Base-by-base conservation (phyloP, 345 rosid genomes). In the Eucalyptus grandis region DNA sequence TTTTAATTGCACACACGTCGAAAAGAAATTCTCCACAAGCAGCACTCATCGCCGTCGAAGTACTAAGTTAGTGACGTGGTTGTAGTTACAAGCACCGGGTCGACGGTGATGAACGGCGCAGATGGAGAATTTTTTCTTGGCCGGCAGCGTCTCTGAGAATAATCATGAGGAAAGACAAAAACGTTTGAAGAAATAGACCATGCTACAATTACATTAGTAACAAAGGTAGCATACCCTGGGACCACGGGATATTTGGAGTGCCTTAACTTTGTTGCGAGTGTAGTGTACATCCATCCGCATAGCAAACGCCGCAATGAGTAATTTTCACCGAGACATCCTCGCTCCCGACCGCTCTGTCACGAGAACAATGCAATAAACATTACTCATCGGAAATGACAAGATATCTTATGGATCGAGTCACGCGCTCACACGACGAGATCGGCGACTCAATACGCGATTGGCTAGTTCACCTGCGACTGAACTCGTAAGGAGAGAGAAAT, bases 251-350 rank as follows among this genome's bases (percentile, higher is more conserved):
- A 89, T 6, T 11, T 14, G 8, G n/a, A 14, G 26, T 43, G 24
- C 13, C 43, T 69, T 19, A 49, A 53, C 43, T 49, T 49, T 53
- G 60, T 86, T 89, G 67, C 53, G 65, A 12, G 87, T 69, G 69
- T 0, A 12, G 87, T 69, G 69, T 0, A 60, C 67, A 58, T 10
- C 67, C 86, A 27, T 89, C 90, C 1, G 90, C 87, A 26, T 89
- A 86, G 62, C 90, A 89, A 30, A 89, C 12, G 11, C 90, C 88
- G 8, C 90, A 86, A 26, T 89, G 87, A 30, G 77, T 49, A 15
- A 89, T 86, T 49, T 67, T 89, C 86, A 89, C 40, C 4, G 86
- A 43, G 58, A 89, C 69, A 14, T 89, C 90, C 15, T 50, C 77
- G 13, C n/a, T 62, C 27, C 88, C 69, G 19, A 43, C 77, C 7